Conservation (phyloP, 1,284 basidiomycete genomes). For the Puccinia horiana region DNA sequence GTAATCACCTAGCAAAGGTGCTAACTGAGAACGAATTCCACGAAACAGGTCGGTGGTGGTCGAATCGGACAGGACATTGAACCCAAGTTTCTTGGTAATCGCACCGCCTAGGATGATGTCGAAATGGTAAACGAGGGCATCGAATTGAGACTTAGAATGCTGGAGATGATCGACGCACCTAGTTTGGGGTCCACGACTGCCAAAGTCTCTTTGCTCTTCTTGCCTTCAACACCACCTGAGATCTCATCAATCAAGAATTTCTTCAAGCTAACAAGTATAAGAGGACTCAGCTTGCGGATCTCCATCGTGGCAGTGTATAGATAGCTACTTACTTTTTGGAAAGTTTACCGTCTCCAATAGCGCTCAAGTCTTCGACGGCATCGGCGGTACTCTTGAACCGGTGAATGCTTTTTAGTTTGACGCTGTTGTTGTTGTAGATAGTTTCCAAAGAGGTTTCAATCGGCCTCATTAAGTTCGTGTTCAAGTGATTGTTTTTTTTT, state of each 20-base stretch:
- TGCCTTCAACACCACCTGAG: constrained; percentile 34
- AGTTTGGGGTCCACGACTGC: constrained; percentile 44
- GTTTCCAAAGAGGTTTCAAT: constrained; percentile 47
- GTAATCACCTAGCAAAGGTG: constrained; percentile 67
- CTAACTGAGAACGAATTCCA: constrained; percentile 87
- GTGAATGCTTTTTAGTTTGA: constrained; percentile 92
- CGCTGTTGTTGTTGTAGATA: constrained; percentile 61
- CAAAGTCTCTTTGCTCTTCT: constrained; percentile 38
- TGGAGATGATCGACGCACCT: background rate
- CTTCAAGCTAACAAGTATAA: constrained; percentile 29
- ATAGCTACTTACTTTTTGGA: constrained; percentile 37
- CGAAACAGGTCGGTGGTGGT: constrained; percentile 83
- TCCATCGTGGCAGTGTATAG: background rate
- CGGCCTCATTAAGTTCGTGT: background rate
- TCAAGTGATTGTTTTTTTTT: background rate
- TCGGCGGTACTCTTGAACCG: constrained; percentile 93
- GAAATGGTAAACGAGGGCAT: background rate
- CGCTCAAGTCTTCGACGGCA: constrained; percentile 89
- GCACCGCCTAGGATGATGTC: constrained; percentile 66
- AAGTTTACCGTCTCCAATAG: constrained; percentile 44
- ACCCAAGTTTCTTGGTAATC: constrained; percentile 89
- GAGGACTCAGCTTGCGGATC: background rate
- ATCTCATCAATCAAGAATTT: constrained; percentile 46
- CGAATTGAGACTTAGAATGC: background rate
- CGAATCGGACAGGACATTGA: constrained; percentile 75